Conservation (phyloP, 2,329 filamentous ascomycete species). For the Cryphonectria nitschkei region DNA sequence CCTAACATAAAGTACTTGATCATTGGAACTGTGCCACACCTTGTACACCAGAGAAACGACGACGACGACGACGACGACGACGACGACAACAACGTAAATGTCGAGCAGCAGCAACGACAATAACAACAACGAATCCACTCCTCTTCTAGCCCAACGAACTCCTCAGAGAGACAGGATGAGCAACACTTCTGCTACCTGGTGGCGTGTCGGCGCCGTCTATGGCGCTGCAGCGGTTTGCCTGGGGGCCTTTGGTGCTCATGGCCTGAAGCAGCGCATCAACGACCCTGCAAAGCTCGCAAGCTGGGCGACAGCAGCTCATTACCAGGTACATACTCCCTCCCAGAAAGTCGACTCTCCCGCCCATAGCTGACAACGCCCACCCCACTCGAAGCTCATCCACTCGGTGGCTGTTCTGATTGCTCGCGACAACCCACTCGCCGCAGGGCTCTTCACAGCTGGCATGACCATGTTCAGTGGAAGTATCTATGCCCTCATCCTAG, state of each 20-base stretch:
- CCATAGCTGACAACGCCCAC: constrained; percentile 5
- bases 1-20: not conserved
- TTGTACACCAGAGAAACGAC: not conserved
- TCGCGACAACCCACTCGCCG: constrained; percentile 60
- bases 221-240: constrained; percentile 64
- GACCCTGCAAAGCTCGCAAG: constrained; percentile 63
- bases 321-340: constrained; percentile 55
- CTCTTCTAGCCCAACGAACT: not conserved
- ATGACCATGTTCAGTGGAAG: constrained; percentile 70
- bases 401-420: constrained; percentile 63
- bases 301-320: constrained; percentile 69
- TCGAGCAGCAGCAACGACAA: not conserved
- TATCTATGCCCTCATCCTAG: constrained; percentile 66
- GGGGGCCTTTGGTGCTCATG: constrained; percentile 71
- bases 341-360: too few species aligned
- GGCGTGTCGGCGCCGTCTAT: constrained; percentile 64
- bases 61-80: not conserved
- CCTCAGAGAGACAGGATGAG: constrained; percentile 28
- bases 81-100: not conserved
- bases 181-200: constrained; percentile 47
- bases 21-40: not conserved
- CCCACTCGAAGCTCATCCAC: constrained; percentile 58
- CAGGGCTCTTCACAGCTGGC: constrained; percentile 63
- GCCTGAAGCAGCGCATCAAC: constrained; percentile 62
- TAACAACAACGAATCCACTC: constrained; percentile 14